These are phyloP conservation scores for Fusarium nygamai DNA, from an alignment of 2,329 filamentous ascomycete genomes.

Conservation along the genomic window DNA sequence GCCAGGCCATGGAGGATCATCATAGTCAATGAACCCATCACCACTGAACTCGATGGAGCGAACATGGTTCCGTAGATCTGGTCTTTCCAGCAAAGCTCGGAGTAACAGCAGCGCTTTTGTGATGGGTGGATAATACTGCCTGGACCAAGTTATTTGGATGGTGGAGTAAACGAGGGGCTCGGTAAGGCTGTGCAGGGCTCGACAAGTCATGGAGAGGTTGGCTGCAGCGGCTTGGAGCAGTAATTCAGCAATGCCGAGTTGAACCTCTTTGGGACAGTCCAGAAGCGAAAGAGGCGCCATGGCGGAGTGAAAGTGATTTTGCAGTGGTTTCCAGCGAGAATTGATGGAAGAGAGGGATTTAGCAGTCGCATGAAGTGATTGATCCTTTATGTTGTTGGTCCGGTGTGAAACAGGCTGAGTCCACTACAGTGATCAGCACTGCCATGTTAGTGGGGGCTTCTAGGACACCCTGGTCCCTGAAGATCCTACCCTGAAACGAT, in stretches of 20 bases:
- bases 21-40: not conserved
- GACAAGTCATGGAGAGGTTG: not conserved
- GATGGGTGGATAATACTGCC: not conserved
- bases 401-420: not conserved
- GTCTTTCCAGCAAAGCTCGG: not conserved
- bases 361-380: not conserved
- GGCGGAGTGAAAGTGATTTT: not conserved
- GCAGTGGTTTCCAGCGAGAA: too few relatives aligned
- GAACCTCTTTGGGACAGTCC: not conserved
- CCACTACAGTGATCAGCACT: not conserved
- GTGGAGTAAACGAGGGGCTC: not conserved
- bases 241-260: not conserved
- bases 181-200: not conserved
- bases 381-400: not conserved
- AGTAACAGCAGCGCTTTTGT: not conserved
- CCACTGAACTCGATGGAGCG: not conserved
- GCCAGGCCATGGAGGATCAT: not conserved
- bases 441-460: not conserved
- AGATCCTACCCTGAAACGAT: not conserved
- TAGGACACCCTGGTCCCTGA: not conserved
- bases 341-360: not conserved
- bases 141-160: not conserved
- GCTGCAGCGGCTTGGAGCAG: not conserved
- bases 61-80: not conserved
- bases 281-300: not conserved